phyloP scores from a whole-genome alignment of 306 rosid genomes.

The Adenanthera pavonina region DNA sequence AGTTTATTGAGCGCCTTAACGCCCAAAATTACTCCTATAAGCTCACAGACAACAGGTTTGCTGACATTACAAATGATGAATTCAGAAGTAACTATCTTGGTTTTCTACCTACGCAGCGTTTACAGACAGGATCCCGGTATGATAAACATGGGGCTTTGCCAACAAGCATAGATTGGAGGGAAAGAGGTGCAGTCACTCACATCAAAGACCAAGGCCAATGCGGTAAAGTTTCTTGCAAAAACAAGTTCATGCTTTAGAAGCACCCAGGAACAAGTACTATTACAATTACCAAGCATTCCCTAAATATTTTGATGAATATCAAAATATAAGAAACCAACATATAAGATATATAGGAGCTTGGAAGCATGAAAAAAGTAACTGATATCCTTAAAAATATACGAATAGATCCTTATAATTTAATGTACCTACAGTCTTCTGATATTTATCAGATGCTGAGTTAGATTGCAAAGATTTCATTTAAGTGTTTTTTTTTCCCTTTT shows the following conservation, averaged over 20 bases:
- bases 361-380: not conserved
- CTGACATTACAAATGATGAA: slow-evolving; percentile 71
- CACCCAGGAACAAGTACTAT: not conserved
- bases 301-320: not conserved
- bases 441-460: slow-evolving; percentile 1
- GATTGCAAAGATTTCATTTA: slow-evolving; percentile 10
- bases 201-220: slow-evolving; percentile 78
- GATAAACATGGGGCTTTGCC: slow-evolving; percentile 41
- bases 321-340: not conserved
- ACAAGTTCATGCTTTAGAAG: slow-evolving; percentile 2
- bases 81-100: slow-evolving; percentile 54
- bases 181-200: slow-evolving; percentile 61
- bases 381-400: not conserved
- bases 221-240: slow-evolving; percentile 54
- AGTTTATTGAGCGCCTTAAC: slow-evolving; percentile 56
- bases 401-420: not conserved
- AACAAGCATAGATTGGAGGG: slow-evolving; percentile 70
- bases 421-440: slow-evolving; percentile 1
- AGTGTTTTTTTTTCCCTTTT: not conserved
- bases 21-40: slow-evolving; percentile 62
- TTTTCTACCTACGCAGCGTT: not conserved
- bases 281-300: not conserved
- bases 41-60: slow-evolving; percentile 67
- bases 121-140: slow-evolving; percentile 42
- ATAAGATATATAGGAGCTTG: not conserved